Evolutionary conservation across 2,329 filamentous ascomycete species (phyloP).

Genomic region (Aspergillus neotritici): DNA sequence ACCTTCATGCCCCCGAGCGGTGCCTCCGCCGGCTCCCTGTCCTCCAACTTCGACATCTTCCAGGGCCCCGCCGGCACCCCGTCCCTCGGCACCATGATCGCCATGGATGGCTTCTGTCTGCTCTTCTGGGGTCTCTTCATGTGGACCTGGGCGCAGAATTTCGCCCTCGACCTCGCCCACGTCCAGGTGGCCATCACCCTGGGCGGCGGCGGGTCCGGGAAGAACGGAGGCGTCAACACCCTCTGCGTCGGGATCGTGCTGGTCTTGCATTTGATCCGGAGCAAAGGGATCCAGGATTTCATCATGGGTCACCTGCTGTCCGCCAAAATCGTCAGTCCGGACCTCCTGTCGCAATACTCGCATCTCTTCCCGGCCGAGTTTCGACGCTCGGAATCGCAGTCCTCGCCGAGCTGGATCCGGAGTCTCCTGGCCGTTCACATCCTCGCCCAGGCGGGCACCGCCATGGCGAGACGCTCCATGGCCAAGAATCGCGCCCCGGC

Average conservation of each 20-base stretch:
- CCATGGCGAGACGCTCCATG: constrained; percentile 44
- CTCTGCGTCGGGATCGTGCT: constrained; percentile 43
- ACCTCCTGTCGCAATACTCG: constrained; percentile 39
- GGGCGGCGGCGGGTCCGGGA: constrained; percentile 63
- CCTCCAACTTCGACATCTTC: constrained; percentile 86
- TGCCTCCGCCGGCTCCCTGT: constrained; percentile 65
- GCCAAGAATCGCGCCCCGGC: constrained; percentile 40
- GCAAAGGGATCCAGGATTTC: constrained; percentile 47
- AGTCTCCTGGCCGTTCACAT: constrained; percentile 47
- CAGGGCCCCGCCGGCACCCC: constrained; percentile 81
- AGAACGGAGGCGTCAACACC: constrained; percentile 43
- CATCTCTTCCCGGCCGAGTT: constrained; percentile 41
- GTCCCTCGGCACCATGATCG: constrained; percentile 74
- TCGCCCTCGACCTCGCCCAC: constrained; percentile 84
- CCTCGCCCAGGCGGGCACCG: constrained; percentile 44
- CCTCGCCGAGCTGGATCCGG: constrained; percentile 42
- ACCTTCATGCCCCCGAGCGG: constrained; percentile 84
- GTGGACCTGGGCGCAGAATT: constrained; percentile 79
- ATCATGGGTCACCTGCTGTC: constrained; percentile 42
- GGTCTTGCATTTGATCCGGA: constrained; percentile 42
- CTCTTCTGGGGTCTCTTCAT: constrained; percentile 75
- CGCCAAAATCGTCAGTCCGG: constrained; percentile 39
- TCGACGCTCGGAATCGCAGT: constrained; percentile 37
- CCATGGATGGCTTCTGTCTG: constrained; percentile 77
- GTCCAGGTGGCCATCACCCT: constrained; percentile 88